Evolutionary conservation across 495 filamentous ascomycete genomes (phyloP), one percentile per base, ranked within the genome.

Genomic region (Lasiosphaeris hirsuta): DNA sequence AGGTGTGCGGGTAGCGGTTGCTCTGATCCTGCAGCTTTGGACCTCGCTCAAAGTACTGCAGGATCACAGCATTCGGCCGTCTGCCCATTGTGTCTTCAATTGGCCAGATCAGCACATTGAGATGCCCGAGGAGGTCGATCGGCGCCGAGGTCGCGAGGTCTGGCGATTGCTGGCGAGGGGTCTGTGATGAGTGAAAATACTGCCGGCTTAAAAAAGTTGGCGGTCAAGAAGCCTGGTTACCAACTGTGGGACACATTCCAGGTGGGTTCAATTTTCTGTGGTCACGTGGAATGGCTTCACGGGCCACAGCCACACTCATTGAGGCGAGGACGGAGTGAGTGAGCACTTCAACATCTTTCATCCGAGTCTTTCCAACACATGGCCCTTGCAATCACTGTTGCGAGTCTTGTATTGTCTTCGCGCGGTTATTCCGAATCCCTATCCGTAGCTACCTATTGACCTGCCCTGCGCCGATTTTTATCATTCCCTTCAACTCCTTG

Each of bases 1-100:
- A 96, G 3, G 87, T 90, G 68, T 93, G 88, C 62, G 88, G 84
- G 64, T 96, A 96, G 43, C 90, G 83, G 69, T 96, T 96, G 75
- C 86, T 90, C 55, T 86, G 84, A 67, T 94, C 90, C 63, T 87
- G 84, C 63, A 93, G 77, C 72, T 93, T 94, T 11, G 81, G 79
- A 8, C 90, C 90, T 53, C 90, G 83, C 66, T 86, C 85, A 72
- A 94, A 96, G 75, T 87, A 90, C 76, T 90, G 85, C 62, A 88
- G 75, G 65, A 96, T 90, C 54, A 96, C 77, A 54, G 83, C 83
- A 74, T 93, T 91, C 52, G 88, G 89, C 71, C 87, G 84, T 65
- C 89, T 81, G 68, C 89, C 89, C 89, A 93, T 93, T 67, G 62
- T 70, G 56, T 35, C 57, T 19, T 41, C 58, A 42, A 58, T 40